A percentile compares a stretch with the other conserved stretches of the same genome.
phyloP scores from a whole-genome alignment of 1,139 yeast genomes.

The Geotrichum siamense region DNA sequence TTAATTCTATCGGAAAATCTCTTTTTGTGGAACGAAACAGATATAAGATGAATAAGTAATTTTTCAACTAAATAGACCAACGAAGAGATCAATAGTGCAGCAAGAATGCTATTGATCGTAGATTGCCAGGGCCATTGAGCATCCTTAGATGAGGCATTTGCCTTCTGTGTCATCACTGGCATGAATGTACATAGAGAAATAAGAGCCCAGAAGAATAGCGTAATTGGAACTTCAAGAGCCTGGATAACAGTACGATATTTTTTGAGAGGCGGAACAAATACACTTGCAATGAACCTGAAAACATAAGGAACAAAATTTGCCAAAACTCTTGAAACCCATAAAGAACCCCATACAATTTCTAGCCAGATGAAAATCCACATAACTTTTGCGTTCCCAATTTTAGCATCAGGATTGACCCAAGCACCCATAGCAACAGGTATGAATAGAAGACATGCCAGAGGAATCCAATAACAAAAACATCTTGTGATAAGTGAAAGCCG shows the following conservation, averaged over 20 bases:
- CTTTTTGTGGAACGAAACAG: slow-evolving; percentile 39
- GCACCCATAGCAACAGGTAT: slow-evolving; percentile 39
- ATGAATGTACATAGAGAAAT: slow-evolving; percentile 35
- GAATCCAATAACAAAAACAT: slow-evolving; percentile 35
- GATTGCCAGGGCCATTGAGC: slow-evolving; percentile 34
- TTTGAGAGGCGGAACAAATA: slow-evolving; percentile 34
- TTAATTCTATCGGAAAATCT: slow-evolving; percentile 37
- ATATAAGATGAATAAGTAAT: slow-evolving; percentile 35
- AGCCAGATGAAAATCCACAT: slow-evolving; percentile 40
- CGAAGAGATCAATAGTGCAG: slow-evolving; percentile 35
- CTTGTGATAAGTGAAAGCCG: slow-evolving; percentile 32
- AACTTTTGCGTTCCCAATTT: slow-evolving; percentile 33
- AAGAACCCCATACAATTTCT: slow-evolving; percentile 39
- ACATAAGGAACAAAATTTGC: slow-evolving; percentile 34
- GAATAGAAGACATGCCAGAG: slow-evolving; percentile 35
- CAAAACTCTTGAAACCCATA: slow-evolving; percentile 34
- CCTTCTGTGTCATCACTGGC: slow-evolving; percentile 35
- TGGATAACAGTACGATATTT: slow-evolving; percentile 33
- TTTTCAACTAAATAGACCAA: slow-evolving; percentile 36
- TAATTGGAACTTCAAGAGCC: slow-evolving; percentile 35
- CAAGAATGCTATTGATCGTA: slow-evolving; percentile 34
- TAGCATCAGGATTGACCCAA: slow-evolving; percentile 31
- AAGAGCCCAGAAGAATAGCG: slow-evolving; percentile 33
- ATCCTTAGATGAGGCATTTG: slow-evolving; percentile 18
- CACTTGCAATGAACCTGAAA: slow-evolving; percentile 29